Evolutionary conservation across 768 basidiomycete species (phyloP), one percentile per base, ranked within the genome.

Genomic region (Termitomyces sp.): DNA sequence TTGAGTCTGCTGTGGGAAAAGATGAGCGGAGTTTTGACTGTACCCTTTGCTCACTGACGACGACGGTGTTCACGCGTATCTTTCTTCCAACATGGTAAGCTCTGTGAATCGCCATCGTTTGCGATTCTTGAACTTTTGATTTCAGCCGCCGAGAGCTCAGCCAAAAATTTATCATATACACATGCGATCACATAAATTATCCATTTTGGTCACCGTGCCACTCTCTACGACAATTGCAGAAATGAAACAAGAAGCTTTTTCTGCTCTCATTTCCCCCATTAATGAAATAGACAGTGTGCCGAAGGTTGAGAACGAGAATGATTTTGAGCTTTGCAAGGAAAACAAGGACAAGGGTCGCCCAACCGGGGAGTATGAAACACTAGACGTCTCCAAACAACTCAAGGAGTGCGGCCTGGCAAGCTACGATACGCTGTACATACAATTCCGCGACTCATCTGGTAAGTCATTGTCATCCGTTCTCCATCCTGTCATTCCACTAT

Each of bases 141-240:
- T 9, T 56, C 40, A 64, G 87, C 83, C 84, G 28, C 78, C 75
- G 13, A 78, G 80, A 65, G 61, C 74, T 14, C 78, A 77, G 42
- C 84, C 85, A 8, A 88, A 85, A 71, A 74, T 81, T 50, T 85
- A 85, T 71, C 84, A 88, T 54, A 65, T 91, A 18, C 76, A 83
- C n/a, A 69, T 90, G 62, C 89, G 87, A 65, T 86, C 88, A 0
- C 87, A 90, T 74, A 88, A 83, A 61, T 72, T 87, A 53, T 85
- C 85, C 6, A 73, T 90, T 62, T 77, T 87, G 64, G 71, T 86
- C 61, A 81, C 84, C 7, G 76, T 79, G 10, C 70, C 77, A 43
- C 84, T 82, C 8, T 77, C 76, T 35, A 77, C 78, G 9, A 81
- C 81, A 6, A 73, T 92, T 65, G 75, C 70, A 13, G 72, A 74